Conservation (phyloP, 345 rosid genomes). For the Rhodamnia rubescens region DNA sequence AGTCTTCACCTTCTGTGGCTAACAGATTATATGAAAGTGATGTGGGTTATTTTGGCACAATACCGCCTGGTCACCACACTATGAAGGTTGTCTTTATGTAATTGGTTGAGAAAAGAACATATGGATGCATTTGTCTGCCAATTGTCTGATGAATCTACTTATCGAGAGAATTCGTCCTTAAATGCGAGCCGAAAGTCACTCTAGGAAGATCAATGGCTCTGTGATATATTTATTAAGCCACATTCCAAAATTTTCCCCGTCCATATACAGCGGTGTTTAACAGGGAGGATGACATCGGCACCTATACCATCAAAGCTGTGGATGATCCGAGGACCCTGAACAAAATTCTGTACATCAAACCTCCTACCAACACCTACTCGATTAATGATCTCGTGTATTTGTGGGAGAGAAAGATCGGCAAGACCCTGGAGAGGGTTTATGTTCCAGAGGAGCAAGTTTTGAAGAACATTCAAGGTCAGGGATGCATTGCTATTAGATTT, state of each 20-base stretch:
- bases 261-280: not conserved
- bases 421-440: conserved; percentile 1
- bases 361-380: not conserved
- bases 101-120: not conserved
- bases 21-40: not conserved
- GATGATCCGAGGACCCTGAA: conserved; percentile 8
- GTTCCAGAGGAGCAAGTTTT: conserved; percentile 1
- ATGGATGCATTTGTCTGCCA: not conserved
- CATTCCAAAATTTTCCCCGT: not conserved
- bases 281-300: not conserved
- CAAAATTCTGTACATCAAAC: not conserved
- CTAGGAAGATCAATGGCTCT: not conserved
- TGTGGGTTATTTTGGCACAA: not conserved
- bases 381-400: conserved; percentile 1
- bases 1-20: not conserved
- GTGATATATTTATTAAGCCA: not conserved
- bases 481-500: not conserved
- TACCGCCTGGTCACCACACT: not conserved
- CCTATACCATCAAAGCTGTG: conserved; percentile 3
- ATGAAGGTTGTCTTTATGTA: not conserved
- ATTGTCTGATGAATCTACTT: not conserved
- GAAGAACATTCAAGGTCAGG: not conserved
- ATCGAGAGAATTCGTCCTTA: not conserved
- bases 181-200: not conserved
- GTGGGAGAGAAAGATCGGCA: conserved; percentile 9